Evolutionary conservation across 169 alveolate genomes (phyloP), one percentile per base, ranked within the genome.

Genomic region (Eimeria sp.): DNA sequence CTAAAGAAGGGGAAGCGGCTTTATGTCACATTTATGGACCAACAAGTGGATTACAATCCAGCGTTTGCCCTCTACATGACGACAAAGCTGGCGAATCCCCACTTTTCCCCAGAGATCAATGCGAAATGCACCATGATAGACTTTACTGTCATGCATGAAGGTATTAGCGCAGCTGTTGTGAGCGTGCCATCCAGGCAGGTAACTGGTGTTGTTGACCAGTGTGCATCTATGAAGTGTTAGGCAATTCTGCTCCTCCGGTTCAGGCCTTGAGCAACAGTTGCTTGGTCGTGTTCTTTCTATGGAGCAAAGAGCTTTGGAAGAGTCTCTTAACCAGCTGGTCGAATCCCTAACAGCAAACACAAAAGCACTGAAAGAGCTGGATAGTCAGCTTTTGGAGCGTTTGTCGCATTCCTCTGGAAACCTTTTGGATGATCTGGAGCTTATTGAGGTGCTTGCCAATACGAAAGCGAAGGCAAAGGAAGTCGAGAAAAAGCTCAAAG

Each of bases 71-170:
- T 99, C 49, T 99, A 98, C 98, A 97, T 99, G 96, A 98, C 98
- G 75, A 99, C 99, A 27, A 99, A 99, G 97, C 98, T 99, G 95
- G 98, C 98, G 92, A 99, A 99, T 89, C 99, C 99, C 70, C 99
- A 99, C 96, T 99, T 98, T 98, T 98, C 98, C 96, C 99, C 99
- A 11, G 99, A 99, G 97, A 98, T 99, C 76, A 99, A 99, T 92
- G 99, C 99, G 73, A 99, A 98, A 96, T 98, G 99, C 65, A 98
- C 99, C 20, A 99, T 99, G 94, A 99, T 99, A 95, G 99, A 99
- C 97, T 99, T 99, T 98, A 99, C 99, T 90, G 99, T 99, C 96
- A 99, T 99, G 73, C 98, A 98, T 94, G 97, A 98, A 95, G 98
- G 98, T 84, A 54, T 2, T 93, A 16, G 7, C 5, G 43, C n/a